phyloP scores from a whole-genome alignment of 495 filamentous ascomycete genomes.

The Aspergillus sclerotioniger region DNA sequence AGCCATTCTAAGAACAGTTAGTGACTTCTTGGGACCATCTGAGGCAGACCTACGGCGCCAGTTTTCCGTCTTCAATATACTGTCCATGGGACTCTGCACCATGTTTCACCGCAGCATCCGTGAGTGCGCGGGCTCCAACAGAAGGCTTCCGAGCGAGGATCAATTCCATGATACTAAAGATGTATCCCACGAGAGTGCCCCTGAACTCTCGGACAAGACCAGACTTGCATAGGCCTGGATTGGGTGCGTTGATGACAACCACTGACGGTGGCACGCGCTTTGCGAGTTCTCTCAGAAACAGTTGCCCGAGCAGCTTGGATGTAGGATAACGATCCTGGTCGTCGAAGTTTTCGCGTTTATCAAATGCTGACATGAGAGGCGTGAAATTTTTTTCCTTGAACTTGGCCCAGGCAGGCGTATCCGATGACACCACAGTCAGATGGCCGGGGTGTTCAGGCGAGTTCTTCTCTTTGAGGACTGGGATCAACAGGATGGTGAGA shows the following conservation, averaged over 20 bases:
- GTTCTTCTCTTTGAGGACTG: slow-evolving; percentile 5
- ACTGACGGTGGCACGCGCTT: slow-evolving; percentile 1
- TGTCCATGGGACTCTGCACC: slow-evolving; percentile 13
- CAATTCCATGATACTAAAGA: slow-evolving; percentile 1
- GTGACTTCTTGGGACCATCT: neutral
- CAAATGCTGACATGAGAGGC: slow-evolving; percentile 6
- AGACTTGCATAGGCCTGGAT: slow-evolving; percentile 18
- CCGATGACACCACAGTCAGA: slow-evolving; percentile 6
- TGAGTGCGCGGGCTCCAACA: slow-evolving; percentile 15
- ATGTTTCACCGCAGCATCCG: slow-evolving; percentile 19
- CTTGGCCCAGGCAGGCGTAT: slow-evolving; percentile 9
- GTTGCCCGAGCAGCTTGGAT: slow-evolving; percentile 22
- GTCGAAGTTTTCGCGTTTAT: slow-evolving; percentile 4
- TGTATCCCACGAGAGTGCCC: slow-evolving; percentile 2
- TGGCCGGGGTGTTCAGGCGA: neutral
- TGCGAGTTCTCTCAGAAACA: slow-evolving; percentile 20
- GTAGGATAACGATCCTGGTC: slow-evolving; percentile 13
- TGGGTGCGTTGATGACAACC: slow-evolving; percentile 21
- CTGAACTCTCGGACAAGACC: slow-evolving; percentile 10
- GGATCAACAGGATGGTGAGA: neutral
- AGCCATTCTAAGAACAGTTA: neutral
- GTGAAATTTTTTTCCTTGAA: slow-evolving; percentile 11
- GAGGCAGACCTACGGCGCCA: slow-evolving; percentile 17
- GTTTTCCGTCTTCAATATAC: slow-evolving; percentile 16
- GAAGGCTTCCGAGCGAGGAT: slow-evolving; percentile 11